Conservation (phyloP, 331 rosid genomes). For the Rosa hybrid region DNA sequence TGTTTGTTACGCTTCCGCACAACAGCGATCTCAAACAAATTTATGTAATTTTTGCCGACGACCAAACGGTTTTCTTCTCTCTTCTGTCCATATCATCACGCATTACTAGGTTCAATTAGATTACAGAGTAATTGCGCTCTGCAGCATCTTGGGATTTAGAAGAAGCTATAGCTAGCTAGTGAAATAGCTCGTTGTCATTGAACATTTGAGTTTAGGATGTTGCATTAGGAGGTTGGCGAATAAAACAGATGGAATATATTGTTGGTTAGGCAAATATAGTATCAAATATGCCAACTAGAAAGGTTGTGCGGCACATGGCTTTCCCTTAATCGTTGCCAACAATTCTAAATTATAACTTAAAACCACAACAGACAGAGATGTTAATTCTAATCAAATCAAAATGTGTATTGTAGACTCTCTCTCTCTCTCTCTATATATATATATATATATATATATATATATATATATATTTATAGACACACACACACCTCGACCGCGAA, state of each 20-base stretch:
- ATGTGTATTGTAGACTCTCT: too few relatives aligned
- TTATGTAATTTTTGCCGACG: too few relatives aligned
- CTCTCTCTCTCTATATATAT: too few relatives aligned
- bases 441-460: too few relatives aligned
- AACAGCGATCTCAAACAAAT: too few relatives aligned
- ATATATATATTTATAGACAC: too few relatives aligned
- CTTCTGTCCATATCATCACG: not conserved
- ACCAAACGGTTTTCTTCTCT: too few relatives aligned
- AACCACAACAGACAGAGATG: not conserved
- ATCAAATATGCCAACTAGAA: not conserved
- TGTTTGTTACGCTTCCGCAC: too few relatives aligned
- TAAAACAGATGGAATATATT: not conserved
- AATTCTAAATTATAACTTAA: too few relatives aligned
- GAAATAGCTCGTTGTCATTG: not conserved
- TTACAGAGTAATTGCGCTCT: too few relatives aligned
- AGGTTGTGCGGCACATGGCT: not conserved
- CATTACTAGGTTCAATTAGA: not conserved
- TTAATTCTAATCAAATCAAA: not conserved
- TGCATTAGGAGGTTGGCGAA: not conserved
- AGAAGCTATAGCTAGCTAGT: not conserved
- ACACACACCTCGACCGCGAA: too few relatives aligned
- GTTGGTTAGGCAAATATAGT: not conserved
- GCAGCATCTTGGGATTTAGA: too few relatives aligned
- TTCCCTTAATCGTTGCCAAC: not conserved
- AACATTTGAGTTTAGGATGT: not conserved